phyloP scores from a whole-genome alignment of 2,329 filamentous ascomycete species.

The Elsinoe perseae region DNA sequence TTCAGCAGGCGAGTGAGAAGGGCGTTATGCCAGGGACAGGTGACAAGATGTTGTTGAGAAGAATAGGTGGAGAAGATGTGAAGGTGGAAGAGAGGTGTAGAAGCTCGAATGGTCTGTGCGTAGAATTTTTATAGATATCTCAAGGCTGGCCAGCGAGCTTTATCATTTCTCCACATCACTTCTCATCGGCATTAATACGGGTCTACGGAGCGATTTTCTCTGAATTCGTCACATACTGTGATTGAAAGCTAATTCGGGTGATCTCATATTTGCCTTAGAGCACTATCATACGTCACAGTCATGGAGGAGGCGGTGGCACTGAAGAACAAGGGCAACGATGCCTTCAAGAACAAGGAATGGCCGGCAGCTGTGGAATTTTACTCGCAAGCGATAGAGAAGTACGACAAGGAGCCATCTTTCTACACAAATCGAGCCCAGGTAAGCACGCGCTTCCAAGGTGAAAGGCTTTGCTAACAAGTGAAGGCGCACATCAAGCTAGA shows the following conservation, averaged over 20 bases:
- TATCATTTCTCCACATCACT: neutral
- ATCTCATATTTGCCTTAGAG: neutral
- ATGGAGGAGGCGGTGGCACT: constrained; percentile 68
- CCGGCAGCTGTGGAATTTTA: constrained; percentile 73
- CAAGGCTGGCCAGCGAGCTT: constrained; percentile 2
- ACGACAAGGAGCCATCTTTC: constrained; percentile 78
- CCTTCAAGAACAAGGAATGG: constrained; percentile 85
- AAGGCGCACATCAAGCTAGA: constrained; percentile 94
- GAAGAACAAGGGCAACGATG: constrained; percentile 92
- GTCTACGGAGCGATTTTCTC: neutral
- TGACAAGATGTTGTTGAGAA: neutral
- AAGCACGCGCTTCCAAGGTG: constrained; percentile 27
- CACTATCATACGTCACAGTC: neutral
- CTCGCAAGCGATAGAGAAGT: constrained; percentile 74
- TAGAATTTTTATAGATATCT: constrained; percentile 11
- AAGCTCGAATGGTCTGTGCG: constrained; percentile 1
- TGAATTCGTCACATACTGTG: neutral
- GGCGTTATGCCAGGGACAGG: neutral
- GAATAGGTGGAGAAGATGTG: neutral
- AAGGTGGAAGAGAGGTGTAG: neutral
- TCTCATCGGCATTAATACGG: neutral
- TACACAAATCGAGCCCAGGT: constrained; percentile 95
- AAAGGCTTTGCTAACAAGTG: constrained; percentile 21
- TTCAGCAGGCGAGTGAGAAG: neutral
- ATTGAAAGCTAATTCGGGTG: neutral